phyloP scores from a whole-genome alignment of 768 basidiomycete species.

The Podaxis mareebaensis region DNA sequence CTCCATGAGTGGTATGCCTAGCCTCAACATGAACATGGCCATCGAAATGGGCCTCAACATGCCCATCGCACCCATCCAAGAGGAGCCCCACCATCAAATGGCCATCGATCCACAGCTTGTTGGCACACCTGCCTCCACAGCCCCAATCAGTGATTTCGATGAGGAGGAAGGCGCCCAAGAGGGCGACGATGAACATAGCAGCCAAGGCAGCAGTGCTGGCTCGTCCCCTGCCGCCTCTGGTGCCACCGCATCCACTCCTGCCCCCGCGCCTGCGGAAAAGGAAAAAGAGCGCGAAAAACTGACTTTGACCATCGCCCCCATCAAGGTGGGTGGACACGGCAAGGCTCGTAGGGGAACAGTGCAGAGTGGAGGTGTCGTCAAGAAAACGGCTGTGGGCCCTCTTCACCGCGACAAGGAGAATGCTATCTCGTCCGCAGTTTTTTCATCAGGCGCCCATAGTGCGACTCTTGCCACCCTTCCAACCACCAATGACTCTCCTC shows the following conservation, averaged over 20 bases:
- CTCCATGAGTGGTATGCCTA: constrained; percentile 27
- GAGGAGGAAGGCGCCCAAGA: constrained; percentile 31
- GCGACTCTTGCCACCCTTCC: constrained; percentile 6
- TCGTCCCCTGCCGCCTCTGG: constrained; percentile 12
- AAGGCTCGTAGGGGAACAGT: constrained; percentile 68
- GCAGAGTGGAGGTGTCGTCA: constrained; percentile 70
- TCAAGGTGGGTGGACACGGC: constrained; percentile 61
- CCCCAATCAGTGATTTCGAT: constrained; percentile 36
- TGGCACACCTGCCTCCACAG: constrained; percentile 51
- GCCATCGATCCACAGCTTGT: constrained; percentile 79
- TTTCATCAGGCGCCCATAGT: constrained; percentile 22
- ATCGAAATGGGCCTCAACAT: constrained; percentile 15
- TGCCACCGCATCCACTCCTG: neutral
- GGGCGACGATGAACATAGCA: constrained; percentile 25
- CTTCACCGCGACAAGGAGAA: constrained; percentile 39
- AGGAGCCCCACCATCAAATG: constrained; percentile 19
- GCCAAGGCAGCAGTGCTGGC: constrained; percentile 20
- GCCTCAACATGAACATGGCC: constrained; percentile 17
- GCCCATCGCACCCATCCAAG: constrained; percentile 20
- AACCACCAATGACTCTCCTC: neutral
- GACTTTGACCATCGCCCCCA: constrained; percentile 51
- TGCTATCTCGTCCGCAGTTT: constrained; percentile 1
- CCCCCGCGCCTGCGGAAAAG: constrained; percentile 18
- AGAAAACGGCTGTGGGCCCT: constrained; percentile 41
- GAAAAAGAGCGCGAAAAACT: constrained; percentile 31